phyloP scores from a whole-genome alignment of 106 monocot species.

The Amphibolis antarctica region DNA sequence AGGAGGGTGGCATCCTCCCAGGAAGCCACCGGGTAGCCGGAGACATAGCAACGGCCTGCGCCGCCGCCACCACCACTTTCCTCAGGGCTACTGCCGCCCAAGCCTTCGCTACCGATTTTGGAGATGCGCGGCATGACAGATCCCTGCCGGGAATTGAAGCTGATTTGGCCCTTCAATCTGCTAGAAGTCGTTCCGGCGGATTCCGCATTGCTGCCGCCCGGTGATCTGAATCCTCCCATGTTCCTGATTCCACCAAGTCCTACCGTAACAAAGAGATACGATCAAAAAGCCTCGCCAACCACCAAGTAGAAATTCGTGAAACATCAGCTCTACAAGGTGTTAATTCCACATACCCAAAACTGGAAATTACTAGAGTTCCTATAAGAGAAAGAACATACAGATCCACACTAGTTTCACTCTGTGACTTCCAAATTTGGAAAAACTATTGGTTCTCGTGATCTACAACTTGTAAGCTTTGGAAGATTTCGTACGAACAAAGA shows the following conservation, averaged over 20 bases:
- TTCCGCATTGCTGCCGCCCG: constrained; percentile 10
- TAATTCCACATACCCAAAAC: too few relatives aligned
- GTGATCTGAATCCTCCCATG: constrained; percentile 6
- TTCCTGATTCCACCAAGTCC: constrained; percentile 14
- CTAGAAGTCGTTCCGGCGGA: neutral
- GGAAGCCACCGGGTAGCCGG: constrained; percentile 35
- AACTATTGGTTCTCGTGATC: too few relatives aligned
- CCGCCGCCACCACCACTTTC: constrained; percentile 6
- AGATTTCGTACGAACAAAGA: too few relatives aligned
- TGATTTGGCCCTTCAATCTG: constrained; percentile 52
- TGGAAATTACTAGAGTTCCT: too few relatives aligned
- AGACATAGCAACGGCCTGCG: constrained; percentile 25
- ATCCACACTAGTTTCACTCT: too few relatives aligned
- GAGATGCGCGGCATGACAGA: constrained; percentile 69
- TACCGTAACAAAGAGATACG: neutral
- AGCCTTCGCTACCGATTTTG: constrained; percentile 37
- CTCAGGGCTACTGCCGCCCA: constrained; percentile 42
- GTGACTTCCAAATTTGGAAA: too few relatives aligned
- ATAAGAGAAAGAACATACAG: too few relatives aligned
- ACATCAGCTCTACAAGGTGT: too few relatives aligned
- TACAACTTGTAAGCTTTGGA: too few relatives aligned
- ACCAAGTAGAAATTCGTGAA: too few relatives aligned
- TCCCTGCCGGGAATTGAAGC: constrained; percentile 60
- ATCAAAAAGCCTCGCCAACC: too few relatives aligned
- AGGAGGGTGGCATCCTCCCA: constrained; percentile 63